Conservation (phyloP, 2,329 filamentous ascomycete genomes). For the Parafenestella ontariensis region DNA sequence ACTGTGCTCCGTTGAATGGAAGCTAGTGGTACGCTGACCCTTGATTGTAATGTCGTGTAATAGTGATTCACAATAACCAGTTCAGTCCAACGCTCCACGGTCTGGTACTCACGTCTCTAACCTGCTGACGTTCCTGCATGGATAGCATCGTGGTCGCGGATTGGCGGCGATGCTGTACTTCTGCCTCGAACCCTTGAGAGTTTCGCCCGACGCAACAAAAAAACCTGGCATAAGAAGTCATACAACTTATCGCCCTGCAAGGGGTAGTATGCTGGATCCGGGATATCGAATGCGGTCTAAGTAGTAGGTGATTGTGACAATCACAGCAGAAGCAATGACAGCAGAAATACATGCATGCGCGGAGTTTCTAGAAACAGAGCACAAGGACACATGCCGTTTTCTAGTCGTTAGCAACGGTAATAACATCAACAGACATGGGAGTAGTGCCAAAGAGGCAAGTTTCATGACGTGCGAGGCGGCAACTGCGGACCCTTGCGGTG, state of each 20-base stretch:
- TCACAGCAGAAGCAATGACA: background rate
- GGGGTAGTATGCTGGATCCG: background rate
- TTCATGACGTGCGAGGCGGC: slow-evolving; percentile 6
- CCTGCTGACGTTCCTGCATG: background rate
- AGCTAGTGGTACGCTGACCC: background rate
- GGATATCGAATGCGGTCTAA: background rate
- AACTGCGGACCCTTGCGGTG: background rate
- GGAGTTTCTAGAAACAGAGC: background rate
- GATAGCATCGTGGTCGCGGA: background rate
- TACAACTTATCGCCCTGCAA: background rate
- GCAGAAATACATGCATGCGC: background rate
- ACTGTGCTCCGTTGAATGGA: background rate
- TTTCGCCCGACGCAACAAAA: background rate
- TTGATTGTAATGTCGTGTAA: background rate
- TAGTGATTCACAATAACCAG: background rate
- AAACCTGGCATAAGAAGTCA: background rate
- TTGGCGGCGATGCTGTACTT: background rate
- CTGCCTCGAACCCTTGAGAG: background rate
- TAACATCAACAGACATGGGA: background rate
- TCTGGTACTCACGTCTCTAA: background rate
- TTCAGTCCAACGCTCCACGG: background rate
- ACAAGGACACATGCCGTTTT: background rate
- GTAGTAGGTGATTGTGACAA: background rate
- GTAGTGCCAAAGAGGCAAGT: background rate
- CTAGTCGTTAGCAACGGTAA: background rate